Evolutionary conservation across 768 basidiomycete species (phyloP).

Genomic region (Calocera cornea): DNA sequence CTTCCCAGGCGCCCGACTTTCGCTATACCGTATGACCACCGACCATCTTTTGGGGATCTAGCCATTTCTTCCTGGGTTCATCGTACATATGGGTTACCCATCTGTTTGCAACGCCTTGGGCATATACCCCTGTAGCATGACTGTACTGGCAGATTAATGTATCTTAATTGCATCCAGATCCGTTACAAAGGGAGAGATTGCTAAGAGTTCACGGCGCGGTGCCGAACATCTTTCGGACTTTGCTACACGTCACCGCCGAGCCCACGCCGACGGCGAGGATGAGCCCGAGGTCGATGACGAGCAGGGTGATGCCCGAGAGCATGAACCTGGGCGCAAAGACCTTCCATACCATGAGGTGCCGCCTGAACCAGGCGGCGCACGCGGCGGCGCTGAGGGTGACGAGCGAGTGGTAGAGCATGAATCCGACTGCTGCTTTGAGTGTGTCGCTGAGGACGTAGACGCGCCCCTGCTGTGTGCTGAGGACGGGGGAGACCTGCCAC

Average conservation of each 20-base stretch:
- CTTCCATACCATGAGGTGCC: constrained; percentile 98
- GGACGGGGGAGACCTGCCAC: constrained; percentile 69
- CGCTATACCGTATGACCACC: constrained; percentile 3
- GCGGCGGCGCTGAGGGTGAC: constrained; percentile 56
- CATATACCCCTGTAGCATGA: neutral
- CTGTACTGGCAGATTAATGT: neutral
- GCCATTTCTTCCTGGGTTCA: neutral
- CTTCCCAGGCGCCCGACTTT: neutral
- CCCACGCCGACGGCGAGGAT: constrained; percentile 51
- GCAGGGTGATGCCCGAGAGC: constrained; percentile 48
- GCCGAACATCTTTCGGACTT: neutral
- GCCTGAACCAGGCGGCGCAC: constrained; percentile 57
- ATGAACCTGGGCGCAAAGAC: constrained; percentile 95
- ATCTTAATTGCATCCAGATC: neutral
- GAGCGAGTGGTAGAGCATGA: constrained; percentile 55
- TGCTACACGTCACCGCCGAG: constrained; percentile 12
- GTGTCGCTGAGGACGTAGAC: constrained; percentile 23
- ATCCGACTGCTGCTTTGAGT: constrained; percentile 35
- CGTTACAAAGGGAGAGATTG: no score
- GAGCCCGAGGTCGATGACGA: constrained; percentile 58
- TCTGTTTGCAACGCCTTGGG: neutral
- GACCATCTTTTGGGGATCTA: neutral
- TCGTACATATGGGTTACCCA: neutral
- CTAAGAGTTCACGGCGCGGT: neutral
- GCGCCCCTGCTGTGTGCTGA: constrained; percentile 12